A percentile compares a stretch with the other conserved stretches of the same genome.
Conservation (phyloP, 345 rosid species). For the Cochlearia excelsa region DNA sequence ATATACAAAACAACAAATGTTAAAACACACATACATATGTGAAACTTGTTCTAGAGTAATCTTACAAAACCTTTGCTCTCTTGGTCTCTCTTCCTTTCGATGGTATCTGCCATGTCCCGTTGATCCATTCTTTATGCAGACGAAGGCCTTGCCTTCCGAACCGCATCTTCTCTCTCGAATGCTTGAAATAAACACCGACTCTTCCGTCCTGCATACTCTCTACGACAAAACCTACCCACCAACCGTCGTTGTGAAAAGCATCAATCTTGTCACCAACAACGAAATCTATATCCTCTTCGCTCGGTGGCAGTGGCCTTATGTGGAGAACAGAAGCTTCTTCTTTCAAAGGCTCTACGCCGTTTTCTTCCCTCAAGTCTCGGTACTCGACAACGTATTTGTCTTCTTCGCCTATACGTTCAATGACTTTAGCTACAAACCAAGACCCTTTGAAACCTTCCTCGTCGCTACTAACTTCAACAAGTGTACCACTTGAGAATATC, state of each 20-base stretch:
- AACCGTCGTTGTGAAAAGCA: conserved; percentile 60
- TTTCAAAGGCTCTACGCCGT: conserved; percentile 44
- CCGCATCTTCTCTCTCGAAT: conserved; percentile 43
- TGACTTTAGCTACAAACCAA: conserved; percentile 56
- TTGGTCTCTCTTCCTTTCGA: conserved; percentile 19
- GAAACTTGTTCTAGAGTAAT: conserved; percentile 11
- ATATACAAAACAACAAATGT: not conserved
- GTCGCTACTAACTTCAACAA: conserved; percentile 59
- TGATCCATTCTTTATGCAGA: conserved; percentile 59
- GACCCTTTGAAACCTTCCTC: conserved; percentile 71
- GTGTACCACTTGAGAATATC: conserved; percentile 25
- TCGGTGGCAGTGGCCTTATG: conserved; percentile 55
- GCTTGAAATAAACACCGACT: conserved; percentile 43
- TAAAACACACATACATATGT: not conserved
- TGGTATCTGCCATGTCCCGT: conserved; percentile 49
- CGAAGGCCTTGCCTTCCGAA: conserved; percentile 50
- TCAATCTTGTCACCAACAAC: conserved; percentile 50
- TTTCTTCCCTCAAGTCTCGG: conserved; percentile 45
- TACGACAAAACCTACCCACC: conserved; percentile 62
- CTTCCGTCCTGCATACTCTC: conserved; percentile 33
- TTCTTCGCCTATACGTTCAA: conserved; percentile 34
- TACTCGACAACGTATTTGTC: conserved; percentile 50
- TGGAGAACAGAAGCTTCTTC: conserved; percentile 43
- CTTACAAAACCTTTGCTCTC: conserved; percentile 26
- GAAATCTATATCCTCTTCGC: conserved; percentile 31